Base-by-base conservation (phyloP, 1,139 yeast genomes). In the Hansenula sp. region DNA sequence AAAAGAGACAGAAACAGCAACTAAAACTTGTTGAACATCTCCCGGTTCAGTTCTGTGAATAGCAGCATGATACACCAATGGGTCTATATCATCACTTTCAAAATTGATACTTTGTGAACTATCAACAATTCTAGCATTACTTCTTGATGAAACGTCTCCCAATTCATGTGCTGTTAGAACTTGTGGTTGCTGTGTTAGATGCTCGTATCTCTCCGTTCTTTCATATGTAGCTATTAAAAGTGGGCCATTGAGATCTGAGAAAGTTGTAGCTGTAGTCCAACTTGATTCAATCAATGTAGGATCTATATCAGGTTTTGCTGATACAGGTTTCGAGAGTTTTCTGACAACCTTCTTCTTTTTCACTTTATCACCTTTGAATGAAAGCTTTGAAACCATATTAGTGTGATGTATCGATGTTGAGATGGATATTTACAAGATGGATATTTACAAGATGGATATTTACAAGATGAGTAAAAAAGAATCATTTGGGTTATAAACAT, bases 281-380 rank as follows among this genome's bases (percentile, higher is more conserved):
- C 67, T 66, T 4, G 50, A 46, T 22, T 49, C 48, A 14, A 53
- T 42, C 12, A 39, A 37, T 16, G 32, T 37, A 4, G 36, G 37
- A 19, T 38, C 37, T 9, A 37, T 29, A 21, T 37, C 24, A n/a
- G 29, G 30, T 17, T 12, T 32, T 29, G 22, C 34, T 29, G 34
- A 32, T 18, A 24, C 32, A 37, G 32, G 38, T 21, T 33, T 39
- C 11, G 36, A 13, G 14, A 14, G 21, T 26, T 33, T 43, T 37
- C 34, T 35, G 3, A 41, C 47, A 1, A 47, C 44, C 39, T 54
- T 56, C 39, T 58, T 52, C 40, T 50, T 55, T 30, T 56, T 58
- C 20, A 60, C 51, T 40, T 57, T 62, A 34, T 68, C 73, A 16
- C 73, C 72, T 48, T 71, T 71, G 53, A 71, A 71, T 2, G 54